Evolutionary conservation across 148 eudicot species (phyloP).

Genomic region (Amaranthus cruentus): DNA sequence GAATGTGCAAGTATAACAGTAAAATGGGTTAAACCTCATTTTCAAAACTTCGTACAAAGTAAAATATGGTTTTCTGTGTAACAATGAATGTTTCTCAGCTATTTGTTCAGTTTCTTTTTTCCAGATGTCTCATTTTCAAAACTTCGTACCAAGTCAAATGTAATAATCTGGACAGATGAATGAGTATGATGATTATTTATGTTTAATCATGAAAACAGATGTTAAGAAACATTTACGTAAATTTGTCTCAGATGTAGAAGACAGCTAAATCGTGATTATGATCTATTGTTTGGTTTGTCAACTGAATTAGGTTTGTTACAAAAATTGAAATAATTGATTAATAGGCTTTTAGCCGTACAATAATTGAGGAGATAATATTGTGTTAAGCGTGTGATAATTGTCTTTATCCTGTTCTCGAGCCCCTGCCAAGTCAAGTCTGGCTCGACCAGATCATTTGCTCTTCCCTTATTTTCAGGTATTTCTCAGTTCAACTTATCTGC

Average conservation of each 20-base stretch:
- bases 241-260: background rate
- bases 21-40: too few species aligned
- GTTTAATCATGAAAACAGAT: background rate
- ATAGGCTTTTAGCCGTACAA: conserved; percentile 13
- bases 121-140: too few species aligned
- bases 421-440: background rate
- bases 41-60: too few species aligned
- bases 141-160: too few species aligned
- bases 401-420: conserved; percentile 20
- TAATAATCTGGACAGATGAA: too few species aligned
- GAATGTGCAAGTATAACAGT: too few species aligned
- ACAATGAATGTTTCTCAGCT: too few species aligned
- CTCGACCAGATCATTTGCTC: conserved; percentile 15
- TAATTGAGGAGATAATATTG: conserved; percentile 6
- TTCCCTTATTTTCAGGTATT: conserved; percentile 23
- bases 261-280: conserved; percentile 16
- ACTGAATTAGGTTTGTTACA: background rate
- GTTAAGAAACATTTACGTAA: background rate
- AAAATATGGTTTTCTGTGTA: too few species aligned
- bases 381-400: conserved; percentile 23
- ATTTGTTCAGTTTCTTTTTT: too few species aligned
- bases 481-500: background rate
- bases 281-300: conserved; percentile 10
- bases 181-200: background rate
- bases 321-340: conserved; percentile 4